Evolutionary conservation across 2,329 filamentous ascomycete genomes (phyloP).

Genomic region (Botrytis fragariae): DNA sequence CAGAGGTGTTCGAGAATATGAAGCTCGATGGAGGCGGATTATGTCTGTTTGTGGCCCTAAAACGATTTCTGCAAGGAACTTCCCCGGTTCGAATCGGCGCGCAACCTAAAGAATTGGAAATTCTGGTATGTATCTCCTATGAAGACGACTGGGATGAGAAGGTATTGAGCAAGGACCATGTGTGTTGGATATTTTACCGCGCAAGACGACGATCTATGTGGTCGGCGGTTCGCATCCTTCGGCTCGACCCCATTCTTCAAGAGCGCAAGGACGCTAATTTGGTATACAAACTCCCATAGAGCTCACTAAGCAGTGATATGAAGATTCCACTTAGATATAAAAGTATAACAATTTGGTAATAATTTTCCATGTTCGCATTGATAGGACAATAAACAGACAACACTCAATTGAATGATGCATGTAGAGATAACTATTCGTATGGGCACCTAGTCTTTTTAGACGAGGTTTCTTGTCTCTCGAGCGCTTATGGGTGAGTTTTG

Average conservation of each 20-base stretch:
- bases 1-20: not conserved
- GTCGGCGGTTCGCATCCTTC: slow-evolving; percentile 2
- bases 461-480: not conserved
- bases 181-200: not conserved
- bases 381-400: not conserved
- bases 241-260: not conserved
- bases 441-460: not conserved
- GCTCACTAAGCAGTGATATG: not conserved
- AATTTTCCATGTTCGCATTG: not conserved
- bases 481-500: not conserved
- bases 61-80: not conserved
- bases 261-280: too few relatives aligned
- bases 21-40: not conserved
- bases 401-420: not conserved
- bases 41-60: not conserved
- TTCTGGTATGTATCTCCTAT: not conserved
- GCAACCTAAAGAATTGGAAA: not conserved
- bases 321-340: not conserved
- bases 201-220: not conserved
- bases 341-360: not conserved
- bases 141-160: not conserved
- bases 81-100: not conserved
- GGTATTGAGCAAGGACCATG: not conserved
- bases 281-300: not conserved
- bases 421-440: not conserved